These are phyloP conservation scores for Mortierella sp. DNA, from an alignment of 371 early-diverging fungal genomes.

Conservation along the genomic window DNA sequence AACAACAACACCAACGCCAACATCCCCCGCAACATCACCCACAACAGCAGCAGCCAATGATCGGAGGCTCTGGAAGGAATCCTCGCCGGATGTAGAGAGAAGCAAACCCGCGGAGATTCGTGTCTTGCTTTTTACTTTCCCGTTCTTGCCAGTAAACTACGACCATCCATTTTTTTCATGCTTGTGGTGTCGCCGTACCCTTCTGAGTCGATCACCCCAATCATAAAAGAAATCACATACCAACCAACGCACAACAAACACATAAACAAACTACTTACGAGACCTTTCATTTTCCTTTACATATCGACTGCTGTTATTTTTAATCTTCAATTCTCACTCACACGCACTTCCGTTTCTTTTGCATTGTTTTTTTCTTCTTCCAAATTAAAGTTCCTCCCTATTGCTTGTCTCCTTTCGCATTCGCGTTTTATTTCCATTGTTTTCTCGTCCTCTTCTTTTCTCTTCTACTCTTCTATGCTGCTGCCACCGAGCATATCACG, in stretches of 20 bases:
- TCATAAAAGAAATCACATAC: not conserved
- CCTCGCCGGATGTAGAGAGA: constrained; percentile 22
- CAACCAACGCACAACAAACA: not conserved
- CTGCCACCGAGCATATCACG: constrained; percentile 78
- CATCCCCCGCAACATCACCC: not conserved
- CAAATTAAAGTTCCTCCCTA: not conserved
- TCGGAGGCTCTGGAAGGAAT: constrained; percentile 20
- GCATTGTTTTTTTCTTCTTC: not conserved
- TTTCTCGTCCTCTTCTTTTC: not conserved
- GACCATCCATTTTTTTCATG: not conserved
- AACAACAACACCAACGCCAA: no score
- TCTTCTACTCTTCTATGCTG: constrained; percentile 39
- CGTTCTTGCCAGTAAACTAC: not conserved
- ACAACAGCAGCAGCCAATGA: constrained; percentile 28
- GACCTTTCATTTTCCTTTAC: no score
- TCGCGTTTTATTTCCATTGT: not conserved
- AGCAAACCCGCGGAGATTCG: not conserved
- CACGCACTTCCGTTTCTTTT: not conserved
- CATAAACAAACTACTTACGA: not conserved
- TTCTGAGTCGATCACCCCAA: no score
- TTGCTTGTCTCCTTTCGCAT: not conserved
- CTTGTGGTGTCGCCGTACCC: not conserved
- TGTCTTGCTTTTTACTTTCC: not conserved
- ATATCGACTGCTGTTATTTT: not conserved
- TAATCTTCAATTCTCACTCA: not conserved